These are phyloP conservation scores for Pseudozyma hubeiensis DNA, from an alignment of 1,284 basidiomycete species.

Conservation along the genomic window DNA sequence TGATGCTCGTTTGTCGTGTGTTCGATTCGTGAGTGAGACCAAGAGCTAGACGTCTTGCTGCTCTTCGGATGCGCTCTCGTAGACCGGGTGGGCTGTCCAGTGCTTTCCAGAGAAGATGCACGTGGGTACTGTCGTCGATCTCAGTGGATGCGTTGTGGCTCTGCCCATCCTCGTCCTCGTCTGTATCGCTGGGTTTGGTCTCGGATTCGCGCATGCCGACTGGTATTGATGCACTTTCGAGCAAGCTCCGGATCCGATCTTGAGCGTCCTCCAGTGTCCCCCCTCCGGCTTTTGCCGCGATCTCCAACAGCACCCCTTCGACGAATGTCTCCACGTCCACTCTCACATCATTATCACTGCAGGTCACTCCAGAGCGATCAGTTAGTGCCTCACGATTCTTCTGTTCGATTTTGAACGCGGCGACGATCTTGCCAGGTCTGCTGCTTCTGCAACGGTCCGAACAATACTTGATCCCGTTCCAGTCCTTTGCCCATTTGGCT, in stretches of 20 bases:
- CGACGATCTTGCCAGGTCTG: conserved; percentile 19
- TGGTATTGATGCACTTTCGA: conserved; percentile 10
- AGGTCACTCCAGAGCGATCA: background rate
- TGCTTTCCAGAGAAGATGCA: conserved; percentile 29
- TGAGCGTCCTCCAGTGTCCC: conserved; percentile 29
- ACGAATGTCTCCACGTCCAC: conserved; percentile 30
- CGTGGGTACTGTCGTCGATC: no score
- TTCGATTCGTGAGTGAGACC: conserved; percentile 38
- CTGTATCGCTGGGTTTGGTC: conserved; percentile 3
- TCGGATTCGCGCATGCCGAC: background rate
- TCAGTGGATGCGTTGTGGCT: background rate
- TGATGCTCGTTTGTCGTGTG: conserved; percentile 18
- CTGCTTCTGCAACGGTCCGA: conserved; percentile 41
- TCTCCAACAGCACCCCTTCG: conserved; percentile 13
- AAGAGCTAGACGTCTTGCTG: conserved; percentile 46
- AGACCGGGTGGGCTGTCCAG: conserved; percentile 42
- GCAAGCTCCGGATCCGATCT: background rate
- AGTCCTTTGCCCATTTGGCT: conserved; percentile 55
- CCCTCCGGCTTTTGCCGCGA: background rate
- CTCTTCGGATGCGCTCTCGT: conserved; percentile 37
- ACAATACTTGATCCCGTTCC: conserved; percentile 52
- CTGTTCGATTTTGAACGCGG: background rate
- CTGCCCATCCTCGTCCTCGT: conserved; percentile 7
- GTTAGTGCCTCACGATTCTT: background rate
- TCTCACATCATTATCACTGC: background rate